Conservation (phyloP, 352 stramenopile genomes). For the Phytophthora sojae region DNA sequence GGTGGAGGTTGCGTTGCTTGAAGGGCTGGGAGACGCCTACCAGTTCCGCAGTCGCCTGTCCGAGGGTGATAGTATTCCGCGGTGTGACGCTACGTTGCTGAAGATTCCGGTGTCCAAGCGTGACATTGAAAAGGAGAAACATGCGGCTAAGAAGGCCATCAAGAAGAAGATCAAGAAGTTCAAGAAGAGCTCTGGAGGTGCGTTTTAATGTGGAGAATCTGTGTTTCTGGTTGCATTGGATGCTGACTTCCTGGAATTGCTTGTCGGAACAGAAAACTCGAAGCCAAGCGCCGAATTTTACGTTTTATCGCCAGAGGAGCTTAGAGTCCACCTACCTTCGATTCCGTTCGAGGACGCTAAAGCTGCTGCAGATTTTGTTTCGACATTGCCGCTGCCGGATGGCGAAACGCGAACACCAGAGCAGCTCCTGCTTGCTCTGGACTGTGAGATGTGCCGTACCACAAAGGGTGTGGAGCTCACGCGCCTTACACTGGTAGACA, state of each 20-base stretch:
- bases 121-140: slow-evolving; percentile 82
- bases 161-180: slow-evolving; percentile 92
- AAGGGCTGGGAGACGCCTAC: slow-evolving; percentile 44
- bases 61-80: slow-evolving; percentile 79
- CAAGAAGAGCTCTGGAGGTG: slow-evolving; percentile 72
- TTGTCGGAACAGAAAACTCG: slow-evolving; percentile 39
- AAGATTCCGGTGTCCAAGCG: slow-evolving; percentile 76
- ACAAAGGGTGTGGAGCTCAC: slow-evolving; percentile 89
- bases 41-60: slow-evolving; percentile 63
- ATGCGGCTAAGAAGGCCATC: slow-evolving; percentile 76
- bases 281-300: slow-evolving; percentile 80
- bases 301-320: slow-evolving; percentile 66
- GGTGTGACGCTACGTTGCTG: slow-evolving; percentile 75
- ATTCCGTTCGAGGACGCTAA: slow-evolving; percentile 62
- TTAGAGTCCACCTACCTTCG: slow-evolving; percentile 57
- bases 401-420: slow-evolving; percentile 42
- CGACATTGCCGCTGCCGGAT: slow-evolving; percentile 45
- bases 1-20: slow-evolving; percentile 45
- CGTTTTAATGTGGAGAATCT: slow-evolving; percentile 7
- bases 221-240: neutral
- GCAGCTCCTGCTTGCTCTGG: slow-evolving; percentile 74
- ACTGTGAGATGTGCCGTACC: slow-evolving; percentile 91
- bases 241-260: slow-evolving; percentile 13
- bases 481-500: slow-evolving; percentile 76
- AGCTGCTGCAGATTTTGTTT: slow-evolving; percentile 50